These are phyloP conservation scores for Stereum hirsutum DNA, from an alignment of 1,284 basidiomycete genomes.

Conservation along the genomic window DNA sequence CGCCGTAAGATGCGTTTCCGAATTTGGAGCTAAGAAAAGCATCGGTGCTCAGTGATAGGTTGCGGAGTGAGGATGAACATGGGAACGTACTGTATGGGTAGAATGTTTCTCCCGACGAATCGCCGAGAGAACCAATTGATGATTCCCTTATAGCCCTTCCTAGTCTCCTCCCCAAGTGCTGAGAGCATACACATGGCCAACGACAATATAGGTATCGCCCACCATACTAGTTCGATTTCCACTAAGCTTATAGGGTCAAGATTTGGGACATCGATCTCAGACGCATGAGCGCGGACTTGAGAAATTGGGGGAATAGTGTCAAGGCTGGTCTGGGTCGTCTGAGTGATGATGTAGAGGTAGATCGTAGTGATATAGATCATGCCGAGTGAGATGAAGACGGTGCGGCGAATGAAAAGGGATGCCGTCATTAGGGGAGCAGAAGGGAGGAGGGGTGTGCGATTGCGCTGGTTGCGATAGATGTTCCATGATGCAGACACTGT, in stretches of 20 bases:
- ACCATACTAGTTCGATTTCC: slow-evolving; percentile 26
- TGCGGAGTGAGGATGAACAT: slow-evolving; percentile 8
- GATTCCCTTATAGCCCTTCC: slow-evolving; percentile 16
- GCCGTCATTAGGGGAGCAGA: slow-evolving; percentile 24
- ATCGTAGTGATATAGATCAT: slow-evolving; percentile 26
- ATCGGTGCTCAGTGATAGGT: slow-evolving; percentile 6
- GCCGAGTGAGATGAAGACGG: slow-evolving; percentile 24
- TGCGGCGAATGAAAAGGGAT: slow-evolving; percentile 30
- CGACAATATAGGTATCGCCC: slow-evolving; percentile 29
- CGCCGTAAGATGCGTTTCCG: slow-evolving; percentile 8
- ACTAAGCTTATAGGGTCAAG: slow-evolving; percentile 7
- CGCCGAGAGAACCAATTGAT: slow-evolving; percentile 13
- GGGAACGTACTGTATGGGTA: slow-evolving; percentile 17
- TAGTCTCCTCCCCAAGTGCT: slow-evolving; percentile 20
- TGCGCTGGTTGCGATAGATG: slow-evolving; percentile 25
- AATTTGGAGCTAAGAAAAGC: slow-evolving; percentile 1
- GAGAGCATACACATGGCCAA: slow-evolving; percentile 30
- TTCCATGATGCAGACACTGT: slow-evolving; percentile 13
- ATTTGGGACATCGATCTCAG: slow-evolving; percentile 18
- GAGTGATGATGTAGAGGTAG: slow-evolving; percentile 25
- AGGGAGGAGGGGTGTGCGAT: slow-evolving; percentile 17
- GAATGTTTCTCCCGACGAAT: slow-evolving; percentile 8
- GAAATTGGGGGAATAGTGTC: slow-evolving; percentile 18
- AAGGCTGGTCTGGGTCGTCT: slow-evolving; percentile 25
- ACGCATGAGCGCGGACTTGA: slow-evolving; percentile 27